phyloP scores from a whole-genome alignment of 192 early-diverging fungal genomes.

The Coemansia sp. region DNA sequence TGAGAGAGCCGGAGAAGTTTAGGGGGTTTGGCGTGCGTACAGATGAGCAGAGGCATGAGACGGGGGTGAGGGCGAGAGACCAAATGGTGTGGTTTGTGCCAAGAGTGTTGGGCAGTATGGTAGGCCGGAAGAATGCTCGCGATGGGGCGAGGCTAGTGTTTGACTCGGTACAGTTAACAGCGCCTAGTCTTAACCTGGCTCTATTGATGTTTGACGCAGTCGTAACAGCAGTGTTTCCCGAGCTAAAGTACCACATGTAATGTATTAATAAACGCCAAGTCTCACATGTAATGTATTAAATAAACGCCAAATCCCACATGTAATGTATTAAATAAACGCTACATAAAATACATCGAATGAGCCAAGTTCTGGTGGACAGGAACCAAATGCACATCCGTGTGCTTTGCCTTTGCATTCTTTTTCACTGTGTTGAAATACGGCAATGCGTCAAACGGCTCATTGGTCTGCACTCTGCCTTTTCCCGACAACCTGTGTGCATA shows the following conservation, averaged over 20 bases:
- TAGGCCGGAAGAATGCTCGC: slow-evolving; percentile 79
- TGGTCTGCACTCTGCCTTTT: slow-evolving; percentile 33
- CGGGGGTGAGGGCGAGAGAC: slow-evolving; percentile 50
- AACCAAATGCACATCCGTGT: slow-evolving; percentile 13
- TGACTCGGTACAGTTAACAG: slow-evolving; percentile 69
- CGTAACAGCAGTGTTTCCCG: slow-evolving; percentile 68
- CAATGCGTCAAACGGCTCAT: slow-evolving; percentile 16
- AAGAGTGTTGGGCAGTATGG: slow-evolving; percentile 72
- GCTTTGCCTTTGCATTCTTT: not conserved
- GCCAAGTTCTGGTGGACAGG: slow-evolving; percentile 26
- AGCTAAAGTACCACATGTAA: slow-evolving; percentile 42
- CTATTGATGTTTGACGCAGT: slow-evolving; percentile 77
- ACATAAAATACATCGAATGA: slow-evolving; percentile 46
- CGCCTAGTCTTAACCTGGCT: slow-evolving; percentile 79
- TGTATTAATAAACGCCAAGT: not conserved
- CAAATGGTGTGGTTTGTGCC: slow-evolving; percentile 65
- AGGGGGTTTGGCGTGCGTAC: slow-evolving; percentile 13
- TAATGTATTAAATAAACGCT: not conserved
- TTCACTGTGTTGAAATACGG: not conserved
- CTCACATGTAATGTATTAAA: not conserved
- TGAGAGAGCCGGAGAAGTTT: slow-evolving; percentile 3
- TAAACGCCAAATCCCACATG: not conserved
- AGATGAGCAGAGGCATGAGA: slow-evolving; percentile 47
- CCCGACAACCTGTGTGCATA: slow-evolving; percentile 42
- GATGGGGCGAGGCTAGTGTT: slow-evolving; percentile 71